A percentile compares a stretch with the other conserved stretches of the same genome.
These are phyloP conservation scores for Curvularia lunata DNA, from an alignment of 2,329 filamentous ascomycete species.

Conservation along the genomic window DNA sequence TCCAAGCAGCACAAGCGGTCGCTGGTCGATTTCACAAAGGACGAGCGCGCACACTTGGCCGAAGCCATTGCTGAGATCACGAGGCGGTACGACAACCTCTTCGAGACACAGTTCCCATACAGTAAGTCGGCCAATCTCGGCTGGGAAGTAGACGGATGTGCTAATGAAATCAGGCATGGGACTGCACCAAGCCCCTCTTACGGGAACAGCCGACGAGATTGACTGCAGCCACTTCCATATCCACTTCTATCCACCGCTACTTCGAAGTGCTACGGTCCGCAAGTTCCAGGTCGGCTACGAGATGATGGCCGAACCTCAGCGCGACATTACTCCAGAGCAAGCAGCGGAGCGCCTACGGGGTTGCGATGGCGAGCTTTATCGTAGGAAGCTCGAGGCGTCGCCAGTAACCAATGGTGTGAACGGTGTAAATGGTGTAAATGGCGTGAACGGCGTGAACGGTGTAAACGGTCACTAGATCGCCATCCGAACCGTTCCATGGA, in stretches of 20 bases:
- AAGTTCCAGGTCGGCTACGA: slow-evolving; percentile 98
- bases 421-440: slow-evolving; percentile 29
- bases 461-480: slow-evolving; percentile 3
- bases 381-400: slow-evolving; percentile 59
- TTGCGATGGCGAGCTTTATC: slow-evolving; percentile 83
- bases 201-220: slow-evolving; percentile 80
- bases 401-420: slow-evolving; percentile 28
- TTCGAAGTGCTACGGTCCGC: slow-evolving; percentile 89
- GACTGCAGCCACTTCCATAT: slow-evolving; percentile 92
- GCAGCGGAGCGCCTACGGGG: slow-evolving; percentile 77
- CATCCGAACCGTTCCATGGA: not conserved
- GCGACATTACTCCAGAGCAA: slow-evolving; percentile 97
- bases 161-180: slow-evolving; percentile 70
- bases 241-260: slow-evolving; percentile 94
- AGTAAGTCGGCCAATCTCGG: slow-evolving; percentile 60
- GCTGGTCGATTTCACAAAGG: slow-evolving; percentile 77
- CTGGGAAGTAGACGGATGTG: not conserved
- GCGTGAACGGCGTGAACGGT: slow-evolving; percentile 24
- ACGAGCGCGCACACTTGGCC: slow-evolving; percentile 76
- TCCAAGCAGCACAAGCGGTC: slow-evolving; percentile 83
- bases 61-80: slow-evolving; percentile 88
- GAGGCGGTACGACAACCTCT: slow-evolving; percentile 92
- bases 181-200: slow-evolving; percentile 90
- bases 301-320: slow-evolving; percentile 95
- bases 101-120: slow-evolving; percentile 96